A percentile compares a stretch with the other conserved stretches of the same genome.
Conservation (phyloP, 2,329 filamentous ascomycete species). For the Ciborinia camelliae region DNA sequence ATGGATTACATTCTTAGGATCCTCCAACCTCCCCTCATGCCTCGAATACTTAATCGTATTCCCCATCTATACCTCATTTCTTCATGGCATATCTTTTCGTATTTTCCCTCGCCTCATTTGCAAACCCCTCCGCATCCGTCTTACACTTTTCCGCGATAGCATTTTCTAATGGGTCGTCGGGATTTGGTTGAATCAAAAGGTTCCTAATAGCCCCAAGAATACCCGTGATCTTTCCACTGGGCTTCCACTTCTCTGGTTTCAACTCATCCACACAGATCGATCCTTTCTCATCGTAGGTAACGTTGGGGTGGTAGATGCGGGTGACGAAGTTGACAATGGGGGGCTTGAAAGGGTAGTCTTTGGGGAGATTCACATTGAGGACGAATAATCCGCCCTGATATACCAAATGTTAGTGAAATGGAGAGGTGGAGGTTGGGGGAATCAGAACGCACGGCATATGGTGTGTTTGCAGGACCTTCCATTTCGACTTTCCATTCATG, state of each 20-base stretch:
- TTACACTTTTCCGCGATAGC: constrained; percentile 67
- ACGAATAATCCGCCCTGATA: constrained; percentile 60
- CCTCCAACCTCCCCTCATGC: neutral
- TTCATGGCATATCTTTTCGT: constrained; percentile 59
- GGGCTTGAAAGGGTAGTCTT: constrained; percentile 71
- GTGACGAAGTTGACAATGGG: constrained; percentile 66
- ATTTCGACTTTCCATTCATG: constrained; percentile 66
- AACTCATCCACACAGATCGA: constrained; percentile 73
- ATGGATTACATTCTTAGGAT: neutral
- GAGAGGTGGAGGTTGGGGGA: neutral
- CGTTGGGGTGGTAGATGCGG: constrained; percentile 74
- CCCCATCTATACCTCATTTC: constrained; percentile 1
- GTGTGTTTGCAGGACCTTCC: constrained; percentile 61
- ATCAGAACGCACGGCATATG: constrained; percentile 55
- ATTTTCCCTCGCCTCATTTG: constrained; percentile 65
- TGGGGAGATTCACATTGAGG: constrained; percentile 63
- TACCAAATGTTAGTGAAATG: neutral
- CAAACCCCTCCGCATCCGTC: constrained; percentile 58
- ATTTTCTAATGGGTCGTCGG: constrained; percentile 68
- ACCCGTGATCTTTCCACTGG: constrained; percentile 61
- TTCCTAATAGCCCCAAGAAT: constrained; percentile 64
- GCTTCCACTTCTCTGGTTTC: constrained; percentile 70
- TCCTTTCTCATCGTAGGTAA: constrained; percentile 70
- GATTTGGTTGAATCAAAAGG: constrained; percentile 63
- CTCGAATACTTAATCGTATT: neutral